phyloP scores from a whole-genome alignment of 2,329 filamentous ascomycete genomes.

The Proliferodiscus dingleyae region DNA sequence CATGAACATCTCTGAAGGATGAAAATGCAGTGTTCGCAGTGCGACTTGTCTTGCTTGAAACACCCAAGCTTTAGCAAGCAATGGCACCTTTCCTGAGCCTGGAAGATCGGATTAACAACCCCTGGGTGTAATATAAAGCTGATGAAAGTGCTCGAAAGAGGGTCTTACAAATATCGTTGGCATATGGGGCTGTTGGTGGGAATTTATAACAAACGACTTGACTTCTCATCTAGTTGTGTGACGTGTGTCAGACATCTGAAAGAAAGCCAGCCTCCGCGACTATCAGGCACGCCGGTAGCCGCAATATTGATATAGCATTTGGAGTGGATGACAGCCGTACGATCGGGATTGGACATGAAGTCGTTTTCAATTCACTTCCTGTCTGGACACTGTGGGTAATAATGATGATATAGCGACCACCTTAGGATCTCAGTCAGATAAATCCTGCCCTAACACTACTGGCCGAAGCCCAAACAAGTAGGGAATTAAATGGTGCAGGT shows the following conservation, averaged over 20 bases:
- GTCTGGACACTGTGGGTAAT: too few species aligned
- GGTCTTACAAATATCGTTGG: background rate
- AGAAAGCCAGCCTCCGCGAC: constrained; percentile 5
- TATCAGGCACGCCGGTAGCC: constrained; percentile 8
- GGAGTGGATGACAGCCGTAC: constrained; percentile 24
- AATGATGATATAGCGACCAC: too few species aligned
- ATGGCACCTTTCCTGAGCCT: background rate
- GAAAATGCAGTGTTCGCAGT: constrained; percentile 9
- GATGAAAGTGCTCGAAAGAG: background rate
- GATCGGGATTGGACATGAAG: too few species aligned
- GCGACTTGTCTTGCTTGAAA: constrained; percentile 11
- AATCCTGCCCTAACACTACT: too few species aligned
- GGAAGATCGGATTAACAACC: background rate
- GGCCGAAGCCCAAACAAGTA: too few species aligned
- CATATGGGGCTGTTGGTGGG: background rate
- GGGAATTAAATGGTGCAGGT: too few species aligned
- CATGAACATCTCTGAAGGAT: constrained; percentile 1
- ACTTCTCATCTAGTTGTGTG: background rate
- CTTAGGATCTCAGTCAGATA: too few species aligned
- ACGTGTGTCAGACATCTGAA: background rate
- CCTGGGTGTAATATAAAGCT: background rate
- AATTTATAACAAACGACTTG: too few species aligned
- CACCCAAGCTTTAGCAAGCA: constrained; percentile 8
- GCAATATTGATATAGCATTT: constrained; percentile 22
- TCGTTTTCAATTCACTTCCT: too few species aligned